phyloP scores from a whole-genome alignment of 2,329 filamentous ascomycete species.

The Ophiobolus disseminans region DNA sequence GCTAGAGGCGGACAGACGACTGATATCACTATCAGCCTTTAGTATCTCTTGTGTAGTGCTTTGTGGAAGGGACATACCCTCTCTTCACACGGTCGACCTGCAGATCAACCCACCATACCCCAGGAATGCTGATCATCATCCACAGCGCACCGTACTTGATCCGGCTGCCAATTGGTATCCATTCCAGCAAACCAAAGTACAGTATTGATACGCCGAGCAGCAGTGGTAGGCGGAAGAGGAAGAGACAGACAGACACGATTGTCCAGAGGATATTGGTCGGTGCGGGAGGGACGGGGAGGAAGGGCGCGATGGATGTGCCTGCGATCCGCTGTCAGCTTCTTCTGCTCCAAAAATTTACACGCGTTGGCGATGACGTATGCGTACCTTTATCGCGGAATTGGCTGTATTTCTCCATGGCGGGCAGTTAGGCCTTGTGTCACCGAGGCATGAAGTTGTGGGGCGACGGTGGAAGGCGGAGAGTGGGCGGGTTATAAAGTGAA shows the following conservation, averaged over 20 bases:
- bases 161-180: conserved; percentile 73
- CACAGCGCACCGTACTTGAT: conserved; percentile 86
- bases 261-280: conserved; percentile 66
- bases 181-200: conserved; percentile 84
- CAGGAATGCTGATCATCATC: conserved; percentile 84
- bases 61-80: conserved; percentile 62
- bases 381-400: conserved; percentile 89
- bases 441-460: conserved; percentile 25
- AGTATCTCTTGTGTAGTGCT: not conserved
- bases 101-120: conserved; percentile 98
- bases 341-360: no score
- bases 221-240: conserved; percentile 79
- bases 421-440: conserved; percentile 20
- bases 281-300: conserved; percentile 79
- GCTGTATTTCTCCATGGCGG: conserved; percentile 87
- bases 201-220: conserved; percentile 70
- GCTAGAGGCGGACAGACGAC: conserved; percentile 29
- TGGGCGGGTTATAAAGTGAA: not conserved
- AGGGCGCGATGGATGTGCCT: conserved; percentile 97
- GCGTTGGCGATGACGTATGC: not conserved
- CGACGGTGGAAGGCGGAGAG: no score
- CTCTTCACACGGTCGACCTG: conserved; percentile 96
- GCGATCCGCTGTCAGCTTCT: conserved; percentile 21
- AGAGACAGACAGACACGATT: conserved; percentile 73
- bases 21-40: conserved; percentile 9